These are phyloP conservation scores for Wallacemonas collosoma DNA, from an alignment of 208 protist genomes.

Conservation along the genomic window DNA sequence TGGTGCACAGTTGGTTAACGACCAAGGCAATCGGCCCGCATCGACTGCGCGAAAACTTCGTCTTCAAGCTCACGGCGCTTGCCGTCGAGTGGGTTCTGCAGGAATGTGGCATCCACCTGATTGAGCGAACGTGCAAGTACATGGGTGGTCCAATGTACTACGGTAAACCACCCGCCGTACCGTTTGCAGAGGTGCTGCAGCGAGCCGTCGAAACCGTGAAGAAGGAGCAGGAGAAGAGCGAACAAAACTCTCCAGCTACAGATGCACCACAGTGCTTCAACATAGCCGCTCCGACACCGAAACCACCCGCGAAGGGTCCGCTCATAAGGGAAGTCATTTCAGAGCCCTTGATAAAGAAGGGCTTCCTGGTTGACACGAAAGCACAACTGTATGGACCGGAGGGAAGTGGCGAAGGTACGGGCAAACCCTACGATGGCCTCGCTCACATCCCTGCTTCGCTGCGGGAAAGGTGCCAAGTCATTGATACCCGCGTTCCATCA, in stretches of 20 bases:
- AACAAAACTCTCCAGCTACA: neutral
- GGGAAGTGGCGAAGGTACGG: slow-evolving; percentile 59
- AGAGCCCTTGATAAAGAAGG: slow-evolving; percentile 63
- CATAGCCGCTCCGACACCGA: slow-evolving; percentile 19
- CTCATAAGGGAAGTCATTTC: slow-evolving; percentile 63
- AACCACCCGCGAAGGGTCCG: slow-evolving; percentile 24
- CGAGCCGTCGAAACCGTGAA: slow-evolving; percentile 25
- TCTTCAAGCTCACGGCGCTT: slow-evolving; percentile 56
- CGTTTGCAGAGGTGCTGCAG: slow-evolving; percentile 26
- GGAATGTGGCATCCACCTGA: slow-evolving; percentile 65
- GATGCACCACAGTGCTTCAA: slow-evolving; percentile 16
- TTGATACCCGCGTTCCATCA: slow-evolving; percentile 52
- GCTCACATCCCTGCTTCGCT: slow-evolving; percentile 74
- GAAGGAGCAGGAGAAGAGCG: slow-evolving; percentile 21
- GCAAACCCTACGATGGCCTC: slow-evolving; percentile 57
- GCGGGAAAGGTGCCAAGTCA: slow-evolving; percentile 71
- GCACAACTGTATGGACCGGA: slow-evolving; percentile 55
- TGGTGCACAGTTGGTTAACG: slow-evolving; percentile 75
- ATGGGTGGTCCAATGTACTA: slow-evolving; percentile 46
- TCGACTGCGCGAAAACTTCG: slow-evolving; percentile 60
- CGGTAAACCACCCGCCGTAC: slow-evolving; percentile 1
- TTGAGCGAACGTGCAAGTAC: slow-evolving; percentile 41
- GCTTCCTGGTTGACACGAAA: slow-evolving; percentile 51
- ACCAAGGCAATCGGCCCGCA: slow-evolving; percentile 39
- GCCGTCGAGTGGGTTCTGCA: slow-evolving; percentile 78